Evolutionary conservation across 2,329 filamentous ascomycete genomes (phyloP).

Genomic region (Fusarium phyllophilum): DNA sequence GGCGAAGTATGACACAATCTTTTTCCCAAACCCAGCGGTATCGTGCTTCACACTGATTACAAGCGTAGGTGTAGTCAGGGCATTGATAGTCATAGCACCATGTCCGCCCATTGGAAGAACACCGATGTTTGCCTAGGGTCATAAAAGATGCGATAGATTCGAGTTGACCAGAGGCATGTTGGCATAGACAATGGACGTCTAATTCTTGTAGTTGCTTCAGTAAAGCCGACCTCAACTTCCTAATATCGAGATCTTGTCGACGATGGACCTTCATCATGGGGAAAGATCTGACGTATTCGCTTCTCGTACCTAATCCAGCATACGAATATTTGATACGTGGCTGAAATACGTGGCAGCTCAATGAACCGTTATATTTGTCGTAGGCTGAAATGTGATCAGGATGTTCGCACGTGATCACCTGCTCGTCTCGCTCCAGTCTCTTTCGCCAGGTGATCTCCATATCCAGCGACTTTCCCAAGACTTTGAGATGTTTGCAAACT

Average conservation of each 20-base stretch:
- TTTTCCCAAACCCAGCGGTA: neutral
- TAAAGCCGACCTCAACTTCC: neutral
- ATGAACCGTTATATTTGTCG: fast-evolving
- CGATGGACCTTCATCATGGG: neutral
- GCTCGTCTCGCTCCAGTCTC: fast-evolving
- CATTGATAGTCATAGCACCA: neutral
- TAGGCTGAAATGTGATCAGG: neutral
- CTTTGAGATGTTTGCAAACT: neutral
- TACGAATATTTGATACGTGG: fast-evolving
- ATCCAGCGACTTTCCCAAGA: neutral
- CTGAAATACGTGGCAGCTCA: fast-evolving
- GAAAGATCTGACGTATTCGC: fast-evolving
- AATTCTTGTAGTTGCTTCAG: neutral
- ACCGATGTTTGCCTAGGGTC: neutral
- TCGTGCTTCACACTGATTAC: neutral
- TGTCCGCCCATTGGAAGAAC: neutral
- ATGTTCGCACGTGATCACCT: neutral
- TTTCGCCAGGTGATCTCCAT: too few species aligned
- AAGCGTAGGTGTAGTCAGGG: neutral
- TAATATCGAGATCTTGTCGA: neutral
- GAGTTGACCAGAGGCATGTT: neutral
- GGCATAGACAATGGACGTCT: neutral
- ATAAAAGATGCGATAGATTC: neutral
- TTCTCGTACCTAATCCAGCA: fast-evolving
- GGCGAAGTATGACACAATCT: neutral